These are phyloP conservation scores for Penicillium corylophilum DNA, from an alignment of 2,329 filamentous ascomycete genomes.

Conservation along the genomic window DNA sequence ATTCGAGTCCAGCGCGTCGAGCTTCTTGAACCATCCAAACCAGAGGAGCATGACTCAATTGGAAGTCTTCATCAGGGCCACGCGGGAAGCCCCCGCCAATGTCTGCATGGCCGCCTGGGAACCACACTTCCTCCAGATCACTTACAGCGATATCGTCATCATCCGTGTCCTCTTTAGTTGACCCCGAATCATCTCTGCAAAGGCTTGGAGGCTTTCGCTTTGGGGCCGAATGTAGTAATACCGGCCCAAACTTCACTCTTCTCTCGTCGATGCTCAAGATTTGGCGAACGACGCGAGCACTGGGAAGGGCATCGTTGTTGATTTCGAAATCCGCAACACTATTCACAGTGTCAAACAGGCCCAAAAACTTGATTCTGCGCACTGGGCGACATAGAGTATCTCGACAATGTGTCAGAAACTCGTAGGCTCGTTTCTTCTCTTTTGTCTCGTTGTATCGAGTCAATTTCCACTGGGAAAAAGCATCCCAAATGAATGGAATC, in stretches of 20 bases:
- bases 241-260: slow-evolving; percentile 49
- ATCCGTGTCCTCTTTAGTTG: too few relatives aligned
- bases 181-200: too few relatives aligned
- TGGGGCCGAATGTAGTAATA: slow-evolving; percentile 9
- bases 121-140: too few relatives aligned
- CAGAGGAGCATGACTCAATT: too few relatives aligned
- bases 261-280: slow-evolving; percentile 56
- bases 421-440: slow-evolving; percentile 53
- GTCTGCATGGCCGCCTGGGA: too few relatives aligned
- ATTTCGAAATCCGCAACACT: slow-evolving; percentile 23
- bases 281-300: slow-evolving; percentile 50
- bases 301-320: neutral
- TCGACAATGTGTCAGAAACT: slow-evolving; percentile 74
- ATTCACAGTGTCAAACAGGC: slow-evolving; percentile 29
- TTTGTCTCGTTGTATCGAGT: slow-evolving; percentile 3
- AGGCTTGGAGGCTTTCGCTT: too few relatives aligned
- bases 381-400: slow-evolving; percentile 60
- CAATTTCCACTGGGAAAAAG: slow-evolving; percentile 30
- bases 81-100: too few relatives aligned
- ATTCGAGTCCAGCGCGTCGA: too few relatives aligned
- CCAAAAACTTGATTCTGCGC: slow-evolving; percentile 21
- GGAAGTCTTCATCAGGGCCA: too few relatives aligned
- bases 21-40: too few relatives aligned
- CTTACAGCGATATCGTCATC: too few relatives aligned
- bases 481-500: slow-evolving; percentile 73